Evolutionary conservation across 495 filamentous ascomycete species (phyloP), one percentile per base, ranked within the genome.

Genomic region (Aspergillus baeticus): DNA sequence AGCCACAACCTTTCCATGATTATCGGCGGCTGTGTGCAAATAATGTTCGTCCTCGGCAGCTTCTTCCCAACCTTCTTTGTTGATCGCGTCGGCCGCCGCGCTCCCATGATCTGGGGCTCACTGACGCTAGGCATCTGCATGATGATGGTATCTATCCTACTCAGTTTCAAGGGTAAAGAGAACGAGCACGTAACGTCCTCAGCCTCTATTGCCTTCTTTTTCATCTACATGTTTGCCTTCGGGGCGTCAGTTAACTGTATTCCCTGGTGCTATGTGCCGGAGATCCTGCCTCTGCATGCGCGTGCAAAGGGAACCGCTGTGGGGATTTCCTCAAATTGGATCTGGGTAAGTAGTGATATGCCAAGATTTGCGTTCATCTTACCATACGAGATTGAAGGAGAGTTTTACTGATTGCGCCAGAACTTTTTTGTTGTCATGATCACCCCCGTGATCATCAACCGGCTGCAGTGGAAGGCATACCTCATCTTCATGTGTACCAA

Each of bases 351-450:
- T 57, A 5, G 14, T 29, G 26, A 3, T 29, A 4, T 29, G 4
- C 26, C 8, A 3, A 29, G 26, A 3, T 29, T 29, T 8, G 8
- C 8, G 26, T 8, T 29, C 26, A 29, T 29, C 6, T 33, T 43
- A 10, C 39, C 13, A 15, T 35, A 22, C 13, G 14, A 10, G 10
- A 20, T 49, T 47, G 8, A 4, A 21, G 10, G 10, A 31, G 29
- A 13, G 10, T 47, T 13, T n/a, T 55, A 31, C 50, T 60, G 35
- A 51, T 41, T 20, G 31, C 3, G 13, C 18, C 10, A 63, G 60
- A 84, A 84, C 60, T 85, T 83, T 57, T 74, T 77, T 51, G 77
- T 87, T 33, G 83, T 85, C 29, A 77, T 83, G 71, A 79, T 84
- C 54, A 86, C 83, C 0, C 82, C 81, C 1, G 64, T 77, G 4